Base-by-base conservation (phyloP, 352 stramenopile genomes). In the Discostella stelligera region DNA sequence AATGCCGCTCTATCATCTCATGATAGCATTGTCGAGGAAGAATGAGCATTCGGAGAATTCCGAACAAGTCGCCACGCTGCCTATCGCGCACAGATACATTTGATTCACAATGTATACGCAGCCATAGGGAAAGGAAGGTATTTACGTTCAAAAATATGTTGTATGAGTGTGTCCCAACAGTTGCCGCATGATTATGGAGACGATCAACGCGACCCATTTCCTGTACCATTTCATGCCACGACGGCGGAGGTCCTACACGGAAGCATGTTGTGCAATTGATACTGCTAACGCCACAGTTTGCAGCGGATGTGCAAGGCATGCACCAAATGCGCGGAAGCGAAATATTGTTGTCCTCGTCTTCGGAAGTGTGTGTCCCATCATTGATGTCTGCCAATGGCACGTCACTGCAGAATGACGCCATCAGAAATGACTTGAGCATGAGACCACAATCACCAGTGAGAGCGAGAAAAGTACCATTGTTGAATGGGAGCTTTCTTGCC, bases 191-290 rank as follows among this genome's bases (percentile, higher is more conserved):
- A 5, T 32, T 32, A 1, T 64, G 37, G 2, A 18, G 30, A 25
- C 65, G 30, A 44, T 74, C 63, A 4, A 74, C 66, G 14, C 61
- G 37, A 13, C 73, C 66, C 32, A 82, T 55, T 44, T 77, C 53
- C 39, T 82, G 74, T 13, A 77, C 61, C 9, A 77, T n/a, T 20
- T 73, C 67, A 56, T 77, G 68, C 10, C 77, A 32, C 3, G 11
- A 27, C 49, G 16, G 49, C 5, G 49, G 49, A 1, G 49, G 49
- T 13, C 49, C 49, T 27, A 37, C 18, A 70, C 20, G 44, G 25
- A 25, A 63, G 66, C 14, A 77, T 50, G 4, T 60, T 32, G 27
- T 32, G 27, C 46, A 53, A 20, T 20, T 16, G 13, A 20, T 53
- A 20, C 46, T 53, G n/a, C 46, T 53, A 20, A 53, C 46, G 8